phyloP scores from a whole-genome alignment of 805 yeast species.

The Candida sphagnicola region DNA sequence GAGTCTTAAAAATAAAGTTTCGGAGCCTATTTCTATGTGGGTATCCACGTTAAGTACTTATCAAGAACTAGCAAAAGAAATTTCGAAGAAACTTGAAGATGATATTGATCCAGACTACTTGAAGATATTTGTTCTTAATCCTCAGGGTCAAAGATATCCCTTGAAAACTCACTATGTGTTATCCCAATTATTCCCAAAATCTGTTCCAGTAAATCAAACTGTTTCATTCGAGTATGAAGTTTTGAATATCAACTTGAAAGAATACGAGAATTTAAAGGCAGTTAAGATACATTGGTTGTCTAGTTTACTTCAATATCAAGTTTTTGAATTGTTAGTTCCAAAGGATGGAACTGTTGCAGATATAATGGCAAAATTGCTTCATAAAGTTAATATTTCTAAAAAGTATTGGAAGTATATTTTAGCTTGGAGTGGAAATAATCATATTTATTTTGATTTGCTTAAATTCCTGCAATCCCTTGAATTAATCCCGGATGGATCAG shows the following conservation, averaged over 20 bases:
- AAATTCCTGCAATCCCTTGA: slow-evolving; percentile 33
- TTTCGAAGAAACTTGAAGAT: slow-evolving; percentile 46
- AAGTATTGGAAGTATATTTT: slow-evolving; percentile 45
- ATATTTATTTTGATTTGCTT: slow-evolving; percentile 34
- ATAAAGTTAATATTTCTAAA: slow-evolving; percentile 49
- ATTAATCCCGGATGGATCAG: slow-evolving; percentile 29
- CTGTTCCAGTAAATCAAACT: slow-evolving; percentile 41
- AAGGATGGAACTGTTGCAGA: slow-evolving; percentile 50
- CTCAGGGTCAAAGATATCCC: slow-evolving; percentile 55
- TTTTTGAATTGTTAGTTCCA: slow-evolving; percentile 67
- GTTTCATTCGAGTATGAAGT: slow-evolving; percentile 66
- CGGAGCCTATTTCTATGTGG: slow-evolving; percentile 56
- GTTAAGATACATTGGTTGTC: slow-evolving; percentile 70
- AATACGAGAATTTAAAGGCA: slow-evolving; percentile 70
- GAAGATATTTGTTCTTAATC: slow-evolving; percentile 59
- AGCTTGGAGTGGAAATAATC: slow-evolving; percentile 53
- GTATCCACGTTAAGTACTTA: slow-evolving; percentile 58
- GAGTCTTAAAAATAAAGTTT: slow-evolving; percentile 15
- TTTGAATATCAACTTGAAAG: slow-evolving; percentile 67
- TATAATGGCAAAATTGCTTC: slow-evolving; percentile 52
- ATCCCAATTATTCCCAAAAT: slow-evolving; percentile 39
- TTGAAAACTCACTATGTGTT: slow-evolving; percentile 30
- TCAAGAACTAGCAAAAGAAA: slow-evolving; percentile 54
- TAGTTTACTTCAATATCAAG: slow-evolving; percentile 63
- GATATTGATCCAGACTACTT: slow-evolving; percentile 56